These are phyloP conservation scores for Ganoderma lingzhi DNA, from an alignment of 1,284 basidiomycete genomes.

Conservation along the genomic window DNA sequence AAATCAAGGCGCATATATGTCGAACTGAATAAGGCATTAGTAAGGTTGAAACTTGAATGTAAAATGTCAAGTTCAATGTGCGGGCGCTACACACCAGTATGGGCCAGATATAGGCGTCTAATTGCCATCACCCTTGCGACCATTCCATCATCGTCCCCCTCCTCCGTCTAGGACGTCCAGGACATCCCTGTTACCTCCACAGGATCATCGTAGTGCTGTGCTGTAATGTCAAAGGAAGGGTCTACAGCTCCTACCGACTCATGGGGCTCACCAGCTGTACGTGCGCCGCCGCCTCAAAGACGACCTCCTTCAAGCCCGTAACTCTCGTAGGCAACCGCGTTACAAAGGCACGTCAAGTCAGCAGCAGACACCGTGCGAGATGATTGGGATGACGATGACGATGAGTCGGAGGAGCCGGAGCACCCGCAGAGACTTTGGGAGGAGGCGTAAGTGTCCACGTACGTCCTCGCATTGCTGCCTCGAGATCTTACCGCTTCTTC, in stretches of 20 bases:
- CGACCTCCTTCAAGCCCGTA: conserved; percentile 3
- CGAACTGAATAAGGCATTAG: no score
- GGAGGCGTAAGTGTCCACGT: conserved; percentile 49
- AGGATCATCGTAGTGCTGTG: no score
- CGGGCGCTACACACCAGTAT: no score
- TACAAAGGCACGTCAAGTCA: not conserved
- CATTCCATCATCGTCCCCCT: not conserved
- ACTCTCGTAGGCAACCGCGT: conserved; percentile 2
- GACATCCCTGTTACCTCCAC: not conserved
- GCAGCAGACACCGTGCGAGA: conserved; percentile 42
- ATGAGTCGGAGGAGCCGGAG: conserved; percentile 42
- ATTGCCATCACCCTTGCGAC: no score
- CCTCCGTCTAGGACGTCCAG: not conserved
- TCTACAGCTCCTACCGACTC: conserved; percentile 18
- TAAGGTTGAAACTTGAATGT: no score
- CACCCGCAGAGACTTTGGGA: conserved; percentile 52
- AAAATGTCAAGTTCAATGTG: no score
- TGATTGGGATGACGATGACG: conserved; percentile 56
- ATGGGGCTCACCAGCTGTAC: conserved; percentile 30
- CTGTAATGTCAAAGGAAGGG: not conserved
- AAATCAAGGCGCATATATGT: no score
- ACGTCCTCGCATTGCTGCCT: not conserved
- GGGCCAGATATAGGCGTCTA: no score
- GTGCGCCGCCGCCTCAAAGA: conserved; percentile 13
- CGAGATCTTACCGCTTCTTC: not conserved